Conservation (phyloP, 2,329 filamentous ascomycete species). For the Fusarium pilosicola region DNA sequence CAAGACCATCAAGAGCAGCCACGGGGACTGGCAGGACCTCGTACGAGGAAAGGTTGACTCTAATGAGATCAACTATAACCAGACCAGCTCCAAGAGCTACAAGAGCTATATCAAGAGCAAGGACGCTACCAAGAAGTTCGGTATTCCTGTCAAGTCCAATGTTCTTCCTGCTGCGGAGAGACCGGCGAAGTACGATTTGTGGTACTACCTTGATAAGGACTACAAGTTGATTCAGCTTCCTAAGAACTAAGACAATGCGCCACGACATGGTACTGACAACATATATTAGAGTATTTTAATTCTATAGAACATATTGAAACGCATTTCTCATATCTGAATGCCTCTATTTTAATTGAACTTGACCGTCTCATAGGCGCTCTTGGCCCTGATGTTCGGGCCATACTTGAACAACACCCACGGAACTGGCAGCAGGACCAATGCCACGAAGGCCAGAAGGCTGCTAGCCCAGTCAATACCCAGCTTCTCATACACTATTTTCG, state of each 20-base stretch:
- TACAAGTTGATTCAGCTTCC: conserved; percentile 46
- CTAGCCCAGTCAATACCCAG: conserved; percentile 59
- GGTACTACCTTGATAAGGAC: conserved; percentile 52
- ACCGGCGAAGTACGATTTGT: conserved; percentile 49
- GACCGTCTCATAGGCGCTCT: conserved; percentile 27
- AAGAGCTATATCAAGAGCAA: conserved; percentile 48
- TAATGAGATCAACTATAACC: conserved; percentile 54
- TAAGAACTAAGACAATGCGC: conserved; percentile 35
- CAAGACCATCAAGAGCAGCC: conserved; percentile 49
- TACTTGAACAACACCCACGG: conserved; percentile 64
- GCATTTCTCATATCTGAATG: neutral
- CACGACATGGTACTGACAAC: accelerated
- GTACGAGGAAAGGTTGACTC: conserved; percentile 50
- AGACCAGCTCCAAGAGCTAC: conserved; percentile 49
- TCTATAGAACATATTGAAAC: neutral
- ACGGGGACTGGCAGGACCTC: conserved; percentile 53
- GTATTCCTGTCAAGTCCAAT: conserved; percentile 45
- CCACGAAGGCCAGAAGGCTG: conserved; percentile 59
- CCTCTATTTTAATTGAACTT: neutral
- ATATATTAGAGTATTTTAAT: neutral
- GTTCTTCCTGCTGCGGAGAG: conserved; percentile 45
- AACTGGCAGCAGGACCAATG: conserved; percentile 59
- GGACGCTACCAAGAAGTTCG: conserved; percentile 46
- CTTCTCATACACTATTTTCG: conserved; percentile 50
- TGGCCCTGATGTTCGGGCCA: conserved; percentile 48